Evolutionary conservation across 2,329 filamentous ascomycete species (phyloP), one percentile per base, ranked within the genome.

Genomic region (Fusarium chaquense): DNA sequence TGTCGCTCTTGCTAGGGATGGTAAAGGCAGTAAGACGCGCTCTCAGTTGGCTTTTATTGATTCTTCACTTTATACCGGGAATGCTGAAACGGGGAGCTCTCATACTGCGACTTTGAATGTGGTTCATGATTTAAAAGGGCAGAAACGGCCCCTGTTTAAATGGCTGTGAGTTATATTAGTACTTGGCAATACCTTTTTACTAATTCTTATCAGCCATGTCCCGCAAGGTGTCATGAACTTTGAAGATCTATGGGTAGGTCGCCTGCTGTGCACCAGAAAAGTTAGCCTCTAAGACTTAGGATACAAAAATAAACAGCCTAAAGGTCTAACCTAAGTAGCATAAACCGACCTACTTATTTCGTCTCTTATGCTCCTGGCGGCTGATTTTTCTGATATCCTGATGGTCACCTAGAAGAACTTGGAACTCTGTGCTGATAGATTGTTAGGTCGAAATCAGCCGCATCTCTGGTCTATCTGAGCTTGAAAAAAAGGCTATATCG

Each of bases 141-240:
- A 74, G 32, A 74, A 72, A 5, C 75, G 78, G 15, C 75, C 80
- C 11, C 65, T 83, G 1, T 84, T 82, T 46, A 78, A 78, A 67
- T 84, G 82, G 81, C 77, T 83, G 77, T 81, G 52, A 59, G 75
- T 75, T 32, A 22, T 8, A 22, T 15, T 12, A 3, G 5, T 15
- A 5, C 5, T 32, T 10, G 10, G 5, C 0, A 2, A 20, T 18
- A 10, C 24, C 22, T 20, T n/a, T 16, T n/a, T 30, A n/a, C 70
- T 78, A 35, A 77, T 13, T 5, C 15, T 28, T 6, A 12, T 5
- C 15, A 81, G 79, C 3, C 79, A 83, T 62, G 62, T 83, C 22
- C 76, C 76, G 2, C 81, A 83, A 60, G 71, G 77, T 4, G 74
- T 78, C 6, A 79, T 83, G 78, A 81, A 78, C 57, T 80, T 84